These are phyloP conservation scores for Pyrus betulifolia DNA, from an alignment of 306 rosid genomes.

Conservation along the genomic window DNA sequence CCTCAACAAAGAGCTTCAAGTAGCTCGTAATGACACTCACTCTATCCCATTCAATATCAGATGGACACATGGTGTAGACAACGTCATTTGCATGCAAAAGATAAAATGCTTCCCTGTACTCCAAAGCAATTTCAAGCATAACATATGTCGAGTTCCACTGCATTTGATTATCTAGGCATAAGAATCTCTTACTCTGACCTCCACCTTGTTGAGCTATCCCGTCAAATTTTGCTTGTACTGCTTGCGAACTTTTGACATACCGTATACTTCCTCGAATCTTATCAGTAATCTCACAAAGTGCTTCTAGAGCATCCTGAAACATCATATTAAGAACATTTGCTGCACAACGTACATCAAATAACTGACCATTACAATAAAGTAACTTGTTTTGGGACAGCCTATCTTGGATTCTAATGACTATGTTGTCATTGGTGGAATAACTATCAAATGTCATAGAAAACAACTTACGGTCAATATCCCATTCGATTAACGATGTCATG, in stretches of 20 bases:
- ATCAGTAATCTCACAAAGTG: constrained; percentile 38
- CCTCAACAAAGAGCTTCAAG: constrained; percentile 76
- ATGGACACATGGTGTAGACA: constrained; percentile 41
- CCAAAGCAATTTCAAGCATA: constrained; percentile 75
- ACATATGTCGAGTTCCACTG: constrained; percentile 72
- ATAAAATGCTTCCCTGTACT: constrained; percentile 66
- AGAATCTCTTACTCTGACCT: constrained; percentile 45
- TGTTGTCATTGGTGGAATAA: constrained; percentile 58
- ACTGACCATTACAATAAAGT: constrained; percentile 74
- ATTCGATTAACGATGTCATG: constrained; percentile 79
- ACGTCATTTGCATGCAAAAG: constrained; percentile 64
- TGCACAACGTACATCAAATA: constrained; percentile 51
- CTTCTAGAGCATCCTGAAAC: constrained; percentile 49
- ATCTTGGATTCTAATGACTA: constrained; percentile 53
- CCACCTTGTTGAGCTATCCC: constrained; percentile 65
- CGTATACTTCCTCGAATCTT: constrained; percentile 64
- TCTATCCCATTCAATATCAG: constrained; percentile 78
- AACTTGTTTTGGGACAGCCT: constrained; percentile 83
- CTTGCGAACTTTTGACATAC: constrained; percentile 61
- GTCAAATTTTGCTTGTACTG: constrained; percentile 55
- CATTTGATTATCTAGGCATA: constrained; percentile 56
- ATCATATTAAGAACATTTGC: constrained; percentile 21
- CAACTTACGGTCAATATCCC: constrained; percentile 95
- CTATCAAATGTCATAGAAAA: constrained; percentile 83
- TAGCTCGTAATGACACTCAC: constrained; percentile 39